Base-by-base conservation (phyloP, 2,329 filamentous ascomycete genomes). In the Colletotrichum cordylinicola region DNA sequence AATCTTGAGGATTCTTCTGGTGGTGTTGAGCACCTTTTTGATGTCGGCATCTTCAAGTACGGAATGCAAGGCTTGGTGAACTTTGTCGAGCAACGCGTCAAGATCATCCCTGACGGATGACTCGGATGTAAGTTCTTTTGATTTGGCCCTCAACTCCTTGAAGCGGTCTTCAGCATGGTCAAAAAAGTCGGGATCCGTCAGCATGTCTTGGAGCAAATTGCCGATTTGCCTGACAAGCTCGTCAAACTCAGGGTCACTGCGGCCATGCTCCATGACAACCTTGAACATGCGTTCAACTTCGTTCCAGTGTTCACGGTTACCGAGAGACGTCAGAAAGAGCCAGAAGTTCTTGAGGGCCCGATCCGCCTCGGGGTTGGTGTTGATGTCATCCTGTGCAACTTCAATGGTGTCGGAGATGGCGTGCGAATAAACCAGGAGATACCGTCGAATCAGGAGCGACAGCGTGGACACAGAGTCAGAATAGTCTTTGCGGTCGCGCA, bases 111-210 rank as follows among this genome's bases (percentile, higher is more conserved):
- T 90, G 4, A 98, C 87, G 6, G 90, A 91, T 3, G 94, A 94
- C 56, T 94, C 92, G 0, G 88, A 89, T 2, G 92, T 91, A 2
- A 95, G 88, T 77, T 94, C 91, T 77, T 93, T 90, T 6, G 89
- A 88, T 80, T 90, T 89, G 13, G 85, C 83, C 35, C 90, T 87
- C 8, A 93, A 78, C 4, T 88, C 84, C 16, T 87, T 83, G 48
- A 93, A 84, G 12, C 88, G 88, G 65, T 88, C 83, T 29, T 94
- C 91, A 1, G 92, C 92, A 52, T 95, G 89, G 62, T 96, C 94
- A 80, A 98, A 95, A 84, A 98, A 98, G 6, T 93, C 90, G 0
- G 96, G 96, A 77, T 98, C 94, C 0, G 93, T 97, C 56, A 98
- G 87, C 83, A 98, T 93, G 77, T 94, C 93, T 81, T 98, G 94